Conservation (phyloP, 2,329 filamentous ascomycete genomes). For the Amphichorda felina region DNA sequence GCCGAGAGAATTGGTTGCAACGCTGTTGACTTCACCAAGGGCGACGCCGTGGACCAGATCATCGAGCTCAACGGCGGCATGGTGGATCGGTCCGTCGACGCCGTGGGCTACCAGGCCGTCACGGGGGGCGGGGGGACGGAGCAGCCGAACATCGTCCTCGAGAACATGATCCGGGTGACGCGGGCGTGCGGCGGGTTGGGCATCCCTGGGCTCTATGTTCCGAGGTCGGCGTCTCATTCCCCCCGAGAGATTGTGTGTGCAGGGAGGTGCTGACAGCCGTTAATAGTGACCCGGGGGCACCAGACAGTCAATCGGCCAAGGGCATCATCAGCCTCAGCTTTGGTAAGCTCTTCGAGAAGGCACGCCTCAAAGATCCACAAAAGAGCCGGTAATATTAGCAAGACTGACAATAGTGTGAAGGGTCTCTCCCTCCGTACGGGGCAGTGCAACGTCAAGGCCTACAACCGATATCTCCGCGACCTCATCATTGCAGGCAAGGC, state of each 20-base stretch:
- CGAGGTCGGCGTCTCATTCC: conserved; percentile 13
- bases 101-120: conserved; percentile 54
- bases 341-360: conserved; percentile 59
- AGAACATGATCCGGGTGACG: conserved; percentile 52
- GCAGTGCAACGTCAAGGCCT: conserved; percentile 57
- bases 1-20: conserved; percentile 51
- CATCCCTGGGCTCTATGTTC: conserved; percentile 41
- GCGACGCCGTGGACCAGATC: conserved; percentile 48
- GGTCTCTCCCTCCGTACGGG: conserved; percentile 48
- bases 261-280: neutral
- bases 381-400: too few relatives aligned
- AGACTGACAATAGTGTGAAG: conserved; percentile 17
- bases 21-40: conserved; percentile 47
- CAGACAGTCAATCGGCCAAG: conserved; percentile 46
- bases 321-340: conserved; percentile 54
- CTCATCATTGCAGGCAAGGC: conserved; percentile 53
- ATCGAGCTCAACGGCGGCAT: conserved; percentile 44
- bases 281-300: conserved; percentile 45
- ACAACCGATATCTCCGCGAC: conserved; percentile 54
- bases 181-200: conserved; percentile 49
- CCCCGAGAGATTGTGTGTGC: neutral
- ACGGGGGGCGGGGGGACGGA: conserved; percentile 42
- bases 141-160: conserved; percentile 49
- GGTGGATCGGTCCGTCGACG: conserved; percentile 54
- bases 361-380: conserved; percentile 9